A percentile compares a stretch with the other conserved stretches of the same genome.
These are phyloP conservation scores for Artemisia annua DNA, from an alignment of 129 eudicot genomes.

Conservation along the genomic window DNA sequence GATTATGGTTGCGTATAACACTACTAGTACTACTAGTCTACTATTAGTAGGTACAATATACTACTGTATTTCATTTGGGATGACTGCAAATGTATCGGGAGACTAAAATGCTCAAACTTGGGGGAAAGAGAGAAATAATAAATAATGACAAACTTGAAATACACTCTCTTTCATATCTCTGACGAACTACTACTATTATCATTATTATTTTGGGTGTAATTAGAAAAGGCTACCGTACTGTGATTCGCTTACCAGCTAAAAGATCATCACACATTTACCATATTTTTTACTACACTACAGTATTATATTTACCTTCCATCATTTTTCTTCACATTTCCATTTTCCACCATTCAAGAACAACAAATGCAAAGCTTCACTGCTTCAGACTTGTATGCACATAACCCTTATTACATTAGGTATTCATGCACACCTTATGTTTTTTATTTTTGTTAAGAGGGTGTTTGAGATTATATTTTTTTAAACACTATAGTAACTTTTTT, in stretches of 20 bases:
- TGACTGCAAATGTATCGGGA: slow-evolving; percentile 33
- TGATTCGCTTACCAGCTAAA: slow-evolving; percentile 28
- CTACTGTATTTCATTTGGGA: slow-evolving; percentile 15
- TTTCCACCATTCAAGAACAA: slow-evolving; percentile 13
- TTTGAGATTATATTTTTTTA: too few species aligned
- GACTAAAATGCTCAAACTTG: slow-evolving; percentile 61
- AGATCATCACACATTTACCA: slow-evolving; percentile 2
- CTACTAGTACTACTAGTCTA: too few species aligned
- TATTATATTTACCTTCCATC: slow-evolving; percentile 17
- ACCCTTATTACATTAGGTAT: slow-evolving; percentile 61
- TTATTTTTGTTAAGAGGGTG: background rate
- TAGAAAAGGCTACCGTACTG: slow-evolving; percentile 37
- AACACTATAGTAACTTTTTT: too few species aligned
- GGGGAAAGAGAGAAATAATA: slow-evolving; percentile 28
- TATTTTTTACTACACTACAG: background rate
- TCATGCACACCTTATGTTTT: background rate
- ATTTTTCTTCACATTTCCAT: slow-evolving; percentile 13
- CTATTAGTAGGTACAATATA: too few species aligned
- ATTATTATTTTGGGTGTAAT: slow-evolving; percentile 34
- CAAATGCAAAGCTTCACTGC: slow-evolving; percentile 56
- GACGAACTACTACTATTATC: slow-evolving; percentile 28
- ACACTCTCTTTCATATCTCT: background rate
- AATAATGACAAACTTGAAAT: slow-evolving; percentile 43
- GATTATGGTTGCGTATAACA: background rate
- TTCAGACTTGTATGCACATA: slow-evolving; percentile 53